Conservation (phyloP, 1,139 yeast species). For the Blastobotrys proliferans region DNA sequence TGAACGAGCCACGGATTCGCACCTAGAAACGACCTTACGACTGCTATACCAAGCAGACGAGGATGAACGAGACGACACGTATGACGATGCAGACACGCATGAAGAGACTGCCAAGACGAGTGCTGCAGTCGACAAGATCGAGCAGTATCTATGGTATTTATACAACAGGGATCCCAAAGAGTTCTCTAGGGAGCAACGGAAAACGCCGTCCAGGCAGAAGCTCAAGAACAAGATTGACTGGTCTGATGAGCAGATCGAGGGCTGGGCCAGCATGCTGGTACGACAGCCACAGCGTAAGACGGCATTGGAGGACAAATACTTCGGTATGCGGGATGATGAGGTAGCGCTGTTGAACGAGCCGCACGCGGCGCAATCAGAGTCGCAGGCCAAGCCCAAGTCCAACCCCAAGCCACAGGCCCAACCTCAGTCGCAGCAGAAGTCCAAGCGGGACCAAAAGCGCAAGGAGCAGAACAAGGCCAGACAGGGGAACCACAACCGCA, state of each 20-base stretch:
- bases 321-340: slow-evolving; percentile 35
- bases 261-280: slow-evolving; percentile 79
- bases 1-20: slow-evolving; percentile 46
- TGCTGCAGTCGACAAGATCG: slow-evolving; percentile 35
- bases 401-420: slow-evolving; percentile 3
- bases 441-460: slow-evolving; percentile 14
- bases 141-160: slow-evolving; percentile 53
- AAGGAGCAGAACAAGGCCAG: slow-evolving; percentile 56
- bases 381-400: slow-evolving; percentile 9
- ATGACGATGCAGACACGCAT: slow-evolving; percentile 60
- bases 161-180: slow-evolving; percentile 46
- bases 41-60: slow-evolving; percentile 70
- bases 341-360: slow-evolving; percentile 16
- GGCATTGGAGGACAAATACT: slow-evolving; percentile 55
- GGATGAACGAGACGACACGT: slow-evolving; percentile 79
- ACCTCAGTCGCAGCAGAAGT: slow-evolving; percentile 9
- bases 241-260: slow-evolving; percentile 91
- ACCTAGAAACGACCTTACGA: slow-evolving; percentile 48
- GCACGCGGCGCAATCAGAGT: slow-evolving; percentile 1
- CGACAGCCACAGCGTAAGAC: slow-evolving; percentile 52
- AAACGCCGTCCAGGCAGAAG: slow-evolving; percentile 48
- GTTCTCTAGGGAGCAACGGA: slow-evolving; percentile 52
- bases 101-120: slow-evolving; percentile 22
- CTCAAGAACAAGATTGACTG: slow-evolving; percentile 55
- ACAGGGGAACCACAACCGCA: slow-evolving; percentile 61